Evolutionary conservation across 2,329 filamentous ascomycete species (phyloP).

Genomic region (Trichoderma guizhouense): DNA sequence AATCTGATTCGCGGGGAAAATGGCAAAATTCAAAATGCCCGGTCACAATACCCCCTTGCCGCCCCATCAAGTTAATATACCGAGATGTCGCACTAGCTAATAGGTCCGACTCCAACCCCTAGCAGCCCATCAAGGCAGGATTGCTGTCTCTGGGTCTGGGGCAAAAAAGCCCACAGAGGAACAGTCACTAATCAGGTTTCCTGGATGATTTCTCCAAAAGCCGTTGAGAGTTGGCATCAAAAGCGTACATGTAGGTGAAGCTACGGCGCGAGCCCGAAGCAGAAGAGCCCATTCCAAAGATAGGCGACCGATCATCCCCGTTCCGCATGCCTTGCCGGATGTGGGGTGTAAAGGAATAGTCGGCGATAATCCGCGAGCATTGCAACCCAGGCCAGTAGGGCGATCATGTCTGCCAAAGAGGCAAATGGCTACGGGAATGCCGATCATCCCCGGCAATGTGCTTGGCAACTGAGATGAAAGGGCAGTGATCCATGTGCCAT

Average conservation of each 20-base stretch:
- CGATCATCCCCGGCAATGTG: constrained; percentile 10
- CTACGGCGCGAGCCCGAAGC: background rate
- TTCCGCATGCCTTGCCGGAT: background rate
- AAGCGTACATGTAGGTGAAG: background rate
- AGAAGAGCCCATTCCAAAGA: background rate
- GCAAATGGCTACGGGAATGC: background rate
- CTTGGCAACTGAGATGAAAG: background rate
- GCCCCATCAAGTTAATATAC: constrained; percentile 14
- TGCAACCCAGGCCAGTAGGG: background rate
- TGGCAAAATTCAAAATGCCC: background rate
- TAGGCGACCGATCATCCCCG: constrained; percentile 13
- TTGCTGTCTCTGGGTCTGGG: background rate
- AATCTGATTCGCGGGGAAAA: constrained; percentile 10
- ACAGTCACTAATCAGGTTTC: background rate
- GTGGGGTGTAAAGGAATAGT: background rate
- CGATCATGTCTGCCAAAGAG: background rate
- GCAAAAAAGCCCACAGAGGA: background rate
- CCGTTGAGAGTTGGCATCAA: background rate
- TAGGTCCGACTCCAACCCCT: constrained; percentile 15
- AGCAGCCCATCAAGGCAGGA: background rate
- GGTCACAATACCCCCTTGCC: background rate
- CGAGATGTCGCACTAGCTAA: constrained; percentile 15
- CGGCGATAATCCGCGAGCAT: constrained; percentile 13
- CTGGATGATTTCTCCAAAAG: background rate
- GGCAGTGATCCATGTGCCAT: background rate